Percentiles rank a stretch among this genome's conserved stretches.
These are phyloP conservation scores for Pythium catenulatum DNA, from an alignment of 352 stramenopile genomes.

Conservation along the genomic window DNA sequence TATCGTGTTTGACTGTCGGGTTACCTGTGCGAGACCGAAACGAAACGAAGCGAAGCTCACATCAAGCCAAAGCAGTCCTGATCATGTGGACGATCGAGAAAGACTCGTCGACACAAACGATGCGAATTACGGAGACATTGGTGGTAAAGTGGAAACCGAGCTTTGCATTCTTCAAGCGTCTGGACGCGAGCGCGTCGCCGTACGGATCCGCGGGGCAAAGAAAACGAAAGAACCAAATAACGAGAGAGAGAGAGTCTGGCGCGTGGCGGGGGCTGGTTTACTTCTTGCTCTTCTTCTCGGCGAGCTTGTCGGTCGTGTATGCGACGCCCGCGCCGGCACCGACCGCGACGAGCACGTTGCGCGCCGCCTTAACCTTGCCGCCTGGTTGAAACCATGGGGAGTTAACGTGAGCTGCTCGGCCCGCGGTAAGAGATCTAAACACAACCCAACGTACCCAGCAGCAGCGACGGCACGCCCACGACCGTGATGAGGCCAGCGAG, in stretches of 20 bases:
- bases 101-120: too few relatives aligned
- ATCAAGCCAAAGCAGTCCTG: too few relatives aligned
- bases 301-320: constrained; percentile 82
- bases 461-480: constrained; percentile 81
- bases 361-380: constrained; percentile 78
- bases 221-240: too few relatives aligned
- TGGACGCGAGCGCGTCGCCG: too few relatives aligned
- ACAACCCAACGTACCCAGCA: constrained; percentile 85
- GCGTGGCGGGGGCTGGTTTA: not conserved
- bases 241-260: not conserved
- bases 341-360: constrained; percentile 83
- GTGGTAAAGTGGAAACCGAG: too few relatives aligned
- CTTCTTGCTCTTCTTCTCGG: constrained; percentile 66
- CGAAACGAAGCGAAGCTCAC: too few relatives aligned
- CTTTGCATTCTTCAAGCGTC: too few relatives aligned
- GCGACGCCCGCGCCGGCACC: constrained; percentile 72
- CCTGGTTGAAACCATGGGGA: constrained; percentile 51
- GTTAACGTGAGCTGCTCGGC: not conserved
- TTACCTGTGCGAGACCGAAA: too few relatives aligned
- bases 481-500: constrained; percentile 74
- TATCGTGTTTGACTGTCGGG: too few relatives aligned
- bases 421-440: not conserved
- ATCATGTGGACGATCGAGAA: too few relatives aligned
- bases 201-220: too few relatives aligned
- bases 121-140: too few relatives aligned